Conservation (phyloP, 305 asterid genomes). For the Fraxinus sp. region DNA sequence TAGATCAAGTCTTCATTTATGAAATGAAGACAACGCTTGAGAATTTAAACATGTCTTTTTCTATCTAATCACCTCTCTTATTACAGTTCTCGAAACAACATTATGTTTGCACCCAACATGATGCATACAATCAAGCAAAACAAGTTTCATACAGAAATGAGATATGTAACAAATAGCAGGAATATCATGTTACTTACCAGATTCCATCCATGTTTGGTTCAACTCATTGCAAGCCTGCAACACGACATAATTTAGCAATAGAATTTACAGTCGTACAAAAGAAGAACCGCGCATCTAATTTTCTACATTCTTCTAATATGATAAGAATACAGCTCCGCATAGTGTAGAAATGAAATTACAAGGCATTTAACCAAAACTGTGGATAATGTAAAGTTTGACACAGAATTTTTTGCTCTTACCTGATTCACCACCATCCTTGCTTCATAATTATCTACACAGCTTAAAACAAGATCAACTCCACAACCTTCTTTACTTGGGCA, state of each 20-base stretch:
- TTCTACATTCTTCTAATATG: conserved; percentile 15
- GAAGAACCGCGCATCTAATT: conserved; percentile 3
- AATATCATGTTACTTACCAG: conserved; percentile 51
- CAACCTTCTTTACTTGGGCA: conserved; percentile 66
- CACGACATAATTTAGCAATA: conserved; percentile 14
- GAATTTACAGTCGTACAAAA: conserved; percentile 19
- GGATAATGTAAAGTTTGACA: not conserved
- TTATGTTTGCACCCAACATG: conserved; percentile 5
- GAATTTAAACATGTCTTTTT: not conserved
- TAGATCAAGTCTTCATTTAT: not conserved
- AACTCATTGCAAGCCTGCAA: conserved; percentile 96
- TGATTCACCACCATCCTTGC: conserved; percentile 99
- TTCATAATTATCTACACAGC: conserved; percentile 99
- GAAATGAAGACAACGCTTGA: not conserved
- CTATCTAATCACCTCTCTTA: not conserved
- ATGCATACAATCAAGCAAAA: conserved; percentile 4
- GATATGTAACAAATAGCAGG: conserved; percentile 7
- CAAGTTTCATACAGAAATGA: not conserved
- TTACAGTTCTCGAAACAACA: not conserved
- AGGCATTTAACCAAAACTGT: conserved; percentile 16
- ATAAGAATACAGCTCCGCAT: conserved; percentile 1
- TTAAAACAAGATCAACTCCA: conserved; percentile 89
- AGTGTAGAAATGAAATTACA: conserved; percentile 14
- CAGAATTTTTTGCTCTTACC: conserved; percentile 42
- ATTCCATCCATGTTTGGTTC: conserved; percentile 97